Conservation (phyloP, 768 basidiomycete genomes). For the Tylopilus vinaceipallidus region DNA sequence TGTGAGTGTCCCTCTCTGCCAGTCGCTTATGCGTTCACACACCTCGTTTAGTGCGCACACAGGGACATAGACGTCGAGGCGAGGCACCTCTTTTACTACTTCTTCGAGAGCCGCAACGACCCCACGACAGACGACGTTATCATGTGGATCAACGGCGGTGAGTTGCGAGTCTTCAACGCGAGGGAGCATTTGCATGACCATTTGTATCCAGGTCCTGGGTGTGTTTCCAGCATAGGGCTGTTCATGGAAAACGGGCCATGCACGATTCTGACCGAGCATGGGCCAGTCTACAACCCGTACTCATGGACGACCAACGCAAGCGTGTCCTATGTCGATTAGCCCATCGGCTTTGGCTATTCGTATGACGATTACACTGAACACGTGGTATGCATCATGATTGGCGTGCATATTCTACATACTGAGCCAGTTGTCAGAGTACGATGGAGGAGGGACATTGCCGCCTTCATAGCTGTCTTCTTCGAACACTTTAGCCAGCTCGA, state of each 20-base stretch:
- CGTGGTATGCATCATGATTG: slow-evolving; percentile 32
- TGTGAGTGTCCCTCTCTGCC: slow-evolving; percentile 20
- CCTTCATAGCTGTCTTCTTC: slow-evolving; percentile 71
- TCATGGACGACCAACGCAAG: slow-evolving; percentile 68
- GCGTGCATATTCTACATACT: background rate
- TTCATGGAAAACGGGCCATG: slow-evolving; percentile 83
- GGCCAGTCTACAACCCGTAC: slow-evolving; percentile 52
- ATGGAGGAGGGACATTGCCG: slow-evolving; percentile 68
- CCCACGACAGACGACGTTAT: slow-evolving; percentile 59
- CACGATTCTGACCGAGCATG: slow-evolving; percentile 49
- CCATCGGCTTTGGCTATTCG: slow-evolving; percentile 46
- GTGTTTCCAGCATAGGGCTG: slow-evolving; percentile 59
- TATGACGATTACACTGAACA: slow-evolving; percentile 42
- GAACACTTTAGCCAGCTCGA: slow-evolving; percentile 72
- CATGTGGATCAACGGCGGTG: slow-evolving; percentile 57
- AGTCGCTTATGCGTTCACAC: slow-evolving; percentile 49
- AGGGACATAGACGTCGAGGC: slow-evolving; percentile 68
- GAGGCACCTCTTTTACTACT: slow-evolving; percentile 70
- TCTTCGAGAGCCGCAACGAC: slow-evolving; percentile 66
- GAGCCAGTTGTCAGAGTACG: slow-evolving; percentile 40
- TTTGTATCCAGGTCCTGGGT: slow-evolving; percentile 41
- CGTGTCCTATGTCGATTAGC: slow-evolving; percentile 47
- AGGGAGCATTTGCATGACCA: background rate
- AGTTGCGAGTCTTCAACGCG: slow-evolving; percentile 25
- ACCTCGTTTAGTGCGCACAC: slow-evolving; percentile 48